Evolutionary conservation across 371 early-diverging fungal genomes (phyloP), one percentile per base, ranked within the genome.

Genomic region (Rhizopus arrhizus): DNA sequence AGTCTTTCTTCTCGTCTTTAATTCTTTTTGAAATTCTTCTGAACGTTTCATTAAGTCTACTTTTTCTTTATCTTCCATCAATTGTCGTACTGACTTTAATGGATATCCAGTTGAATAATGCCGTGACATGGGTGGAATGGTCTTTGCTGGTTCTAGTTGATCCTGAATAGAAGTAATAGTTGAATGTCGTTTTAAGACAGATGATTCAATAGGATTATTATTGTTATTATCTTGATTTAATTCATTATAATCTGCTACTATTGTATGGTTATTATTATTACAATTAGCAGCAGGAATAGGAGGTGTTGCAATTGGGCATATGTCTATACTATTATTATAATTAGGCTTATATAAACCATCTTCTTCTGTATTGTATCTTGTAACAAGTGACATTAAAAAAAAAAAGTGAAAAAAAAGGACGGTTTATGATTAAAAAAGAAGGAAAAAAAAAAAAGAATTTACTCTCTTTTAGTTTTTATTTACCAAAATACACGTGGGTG

Each of bases 81-180:
- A 65, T 57, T 67, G 69, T 69, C 61, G 58, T 15, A 54, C 65
- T 46, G 56, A 55, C 58, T 65, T 69, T 6, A 76, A 36, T 28
- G 68, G 61, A 51, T 78, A 75, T 0, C 79, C 79, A 3, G 79
- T 78, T 15, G 79, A 75, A 42, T 78, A 62, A 47, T 78, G 74
- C 29, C 79, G 63, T 11, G 65, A 68, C 10, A 69, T 34, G 6
- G 62, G 46, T 12, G 48, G 48, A 1, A 15, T 29, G 32, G n/a
- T 32, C 6, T 34, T 32, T n/a, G 33, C 0, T 2, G 42, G 33
- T 28, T 16, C 16, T 29, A 45, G 45, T 31, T 45, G 45, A 1
- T 56, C 45, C 9, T 52, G 40, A n/a, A 36, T n/a, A 40, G 56
- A 51, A 28, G 62, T 53, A 11, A 62, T 31, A 3, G 68, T 63